Evolutionary conservation across 495 filamentous ascomycete species (phyloP).

Genomic region (Neurospora sp.): DNA sequence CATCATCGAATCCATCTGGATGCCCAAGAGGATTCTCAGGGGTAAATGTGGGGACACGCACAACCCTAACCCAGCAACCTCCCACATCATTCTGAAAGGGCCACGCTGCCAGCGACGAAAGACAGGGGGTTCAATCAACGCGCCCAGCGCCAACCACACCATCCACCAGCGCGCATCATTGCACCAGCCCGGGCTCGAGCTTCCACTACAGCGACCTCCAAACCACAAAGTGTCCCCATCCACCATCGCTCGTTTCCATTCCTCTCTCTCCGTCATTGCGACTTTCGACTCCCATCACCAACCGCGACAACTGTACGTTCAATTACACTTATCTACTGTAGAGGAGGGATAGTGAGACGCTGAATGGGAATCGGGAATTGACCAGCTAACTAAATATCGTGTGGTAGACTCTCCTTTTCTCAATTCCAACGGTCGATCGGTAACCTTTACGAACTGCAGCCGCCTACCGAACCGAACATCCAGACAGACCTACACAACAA

Average conservation of each 20-base stretch:
- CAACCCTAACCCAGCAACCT: background rate
- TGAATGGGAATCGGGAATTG: background rate
- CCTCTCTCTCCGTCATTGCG: background rate
- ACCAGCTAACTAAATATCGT: background rate
- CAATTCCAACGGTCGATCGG: background rate
- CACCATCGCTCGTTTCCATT: background rate
- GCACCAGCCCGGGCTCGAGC: background rate
- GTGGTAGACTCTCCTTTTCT: background rate
- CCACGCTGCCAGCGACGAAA: background rate
- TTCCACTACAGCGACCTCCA: background rate
- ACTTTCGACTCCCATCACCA: background rate
- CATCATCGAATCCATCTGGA: background rate
- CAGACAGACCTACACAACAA: background rate
- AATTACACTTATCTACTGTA: background rate
- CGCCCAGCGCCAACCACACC: background rate
- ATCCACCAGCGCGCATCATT: background rate
- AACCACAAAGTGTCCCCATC: background rate
- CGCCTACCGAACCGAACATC: background rate
- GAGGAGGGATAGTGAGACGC: background rate
- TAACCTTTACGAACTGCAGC: background rate
- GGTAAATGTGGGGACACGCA: background rate
- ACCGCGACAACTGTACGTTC: background rate
- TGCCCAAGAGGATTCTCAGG: background rate
- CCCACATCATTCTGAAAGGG: background rate
- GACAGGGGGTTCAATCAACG: background rate